A percentile compares a stretch with the other conserved stretches of the same genome.
phyloP scores from a whole-genome alignment of 768 basidiomycete genomes.

The Lactifluus subvellereus region DNA sequence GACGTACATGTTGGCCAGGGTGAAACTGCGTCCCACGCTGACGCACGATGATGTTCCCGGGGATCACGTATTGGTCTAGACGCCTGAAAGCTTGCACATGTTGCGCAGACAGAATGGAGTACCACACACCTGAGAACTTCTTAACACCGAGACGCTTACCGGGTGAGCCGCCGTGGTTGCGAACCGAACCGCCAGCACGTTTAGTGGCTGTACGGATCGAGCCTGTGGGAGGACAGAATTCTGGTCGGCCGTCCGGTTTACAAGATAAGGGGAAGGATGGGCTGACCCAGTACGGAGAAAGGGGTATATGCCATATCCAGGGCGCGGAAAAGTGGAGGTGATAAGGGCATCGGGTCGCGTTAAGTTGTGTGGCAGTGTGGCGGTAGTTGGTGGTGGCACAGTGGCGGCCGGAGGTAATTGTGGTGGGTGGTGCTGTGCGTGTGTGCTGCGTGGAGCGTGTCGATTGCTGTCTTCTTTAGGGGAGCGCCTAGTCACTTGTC shows the following conservation, averaged over 20 bases:
- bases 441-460: too few relatives aligned
- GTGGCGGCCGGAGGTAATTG: too few relatives aligned
- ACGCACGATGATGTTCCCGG: constrained; percentile 94
- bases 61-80: constrained; percentile 83
- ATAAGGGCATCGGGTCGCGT: constrained; percentile 38
- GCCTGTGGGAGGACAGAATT: constrained; percentile 27
- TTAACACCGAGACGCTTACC: constrained; percentile 94
- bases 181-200: constrained; percentile 88
- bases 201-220: constrained; percentile 93
- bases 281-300: constrained; percentile 42
- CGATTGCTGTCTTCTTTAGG: neutral
- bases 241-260: constrained; percentile 27
- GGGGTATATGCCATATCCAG: constrained; percentile 38
- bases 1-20: constrained; percentile 79
- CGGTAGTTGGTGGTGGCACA: neutral
- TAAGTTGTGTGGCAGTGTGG: neutral
- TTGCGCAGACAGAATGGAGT: neutral
- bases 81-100: neutral
- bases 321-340: constrained; percentile 38
- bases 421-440: neutral
- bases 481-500: neutral
- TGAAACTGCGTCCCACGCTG: constrained; percentile 93
- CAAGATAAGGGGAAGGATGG: constrained; percentile 1
- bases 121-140: constrained; percentile 79
- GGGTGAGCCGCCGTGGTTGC: constrained; percentile 88